phyloP scores from a whole-genome alignment of 2,329 filamentous ascomycete genomes.

The Aspergillus texensis region DNA sequence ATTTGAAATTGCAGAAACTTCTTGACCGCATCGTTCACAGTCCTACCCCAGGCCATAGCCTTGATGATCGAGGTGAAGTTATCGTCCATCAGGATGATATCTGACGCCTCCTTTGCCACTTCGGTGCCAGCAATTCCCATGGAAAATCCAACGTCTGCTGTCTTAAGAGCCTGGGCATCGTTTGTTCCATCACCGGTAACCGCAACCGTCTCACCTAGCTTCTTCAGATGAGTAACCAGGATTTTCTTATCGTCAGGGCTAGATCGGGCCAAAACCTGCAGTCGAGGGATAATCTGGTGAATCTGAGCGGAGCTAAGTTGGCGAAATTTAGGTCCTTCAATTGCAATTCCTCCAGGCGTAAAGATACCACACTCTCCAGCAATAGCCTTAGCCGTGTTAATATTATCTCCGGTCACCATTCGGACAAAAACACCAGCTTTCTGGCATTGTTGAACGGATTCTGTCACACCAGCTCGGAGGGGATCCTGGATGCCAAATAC shows the following conservation, averaged over 20 bases:
- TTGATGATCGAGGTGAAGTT: conserved; percentile 87
- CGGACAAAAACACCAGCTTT: conserved; percentile 76
- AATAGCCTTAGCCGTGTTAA: conserved; percentile 76
- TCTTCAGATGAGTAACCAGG: conserved; percentile 71
- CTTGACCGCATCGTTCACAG: conserved; percentile 77
- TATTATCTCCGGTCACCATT: conserved; percentile 86
- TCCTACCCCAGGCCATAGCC: conserved; percentile 77
- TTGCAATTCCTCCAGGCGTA: conserved; percentile 66
- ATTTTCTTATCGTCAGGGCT: conserved; percentile 78
- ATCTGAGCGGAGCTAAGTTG: conserved; percentile 69
- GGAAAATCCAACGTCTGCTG: conserved; percentile 80
- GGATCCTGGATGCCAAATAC: conserved; percentile 83
- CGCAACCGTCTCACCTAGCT: conserved; percentile 74
- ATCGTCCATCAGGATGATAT: conserved; percentile 85
- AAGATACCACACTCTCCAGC: conserved; percentile 78
- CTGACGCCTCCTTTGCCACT: conserved; percentile 81
- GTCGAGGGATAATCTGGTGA: conserved; percentile 66
- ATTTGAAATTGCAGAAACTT: conserved; percentile 64
- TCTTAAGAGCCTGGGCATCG: conserved; percentile 78
- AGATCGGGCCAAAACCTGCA: conserved; percentile 73
- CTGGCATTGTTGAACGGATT: conserved; percentile 74
- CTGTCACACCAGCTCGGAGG: conserved; percentile 71
- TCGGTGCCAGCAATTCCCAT: conserved; percentile 85
- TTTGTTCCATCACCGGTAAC: conserved; percentile 85
- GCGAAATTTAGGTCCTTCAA: conserved; percentile 78